Conservation (phyloP, 805 yeast species). For the Pichia membranifaciens region DNA sequence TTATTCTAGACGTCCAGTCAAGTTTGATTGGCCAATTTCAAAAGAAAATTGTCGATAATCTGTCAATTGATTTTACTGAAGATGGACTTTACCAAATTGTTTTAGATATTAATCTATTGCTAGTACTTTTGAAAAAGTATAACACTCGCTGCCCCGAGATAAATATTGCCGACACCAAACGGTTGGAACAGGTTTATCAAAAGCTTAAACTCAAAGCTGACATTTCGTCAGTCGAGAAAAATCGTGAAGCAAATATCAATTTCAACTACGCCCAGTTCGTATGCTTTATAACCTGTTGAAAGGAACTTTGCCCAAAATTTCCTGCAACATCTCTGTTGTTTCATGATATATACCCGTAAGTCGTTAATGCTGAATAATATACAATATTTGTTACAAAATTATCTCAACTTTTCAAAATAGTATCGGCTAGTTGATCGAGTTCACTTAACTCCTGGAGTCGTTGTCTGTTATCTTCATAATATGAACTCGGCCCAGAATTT, state of each 20-base stretch:
- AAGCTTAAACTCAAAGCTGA: conserved; percentile 19
- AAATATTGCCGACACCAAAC: conserved; percentile 17
- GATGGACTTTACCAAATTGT: conserved; percentile 22
- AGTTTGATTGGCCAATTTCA: conserved; percentile 21
- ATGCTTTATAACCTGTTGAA: conserved; percentile 16
- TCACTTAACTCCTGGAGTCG: conserved; percentile 17
- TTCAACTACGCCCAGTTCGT: conserved; percentile 25
- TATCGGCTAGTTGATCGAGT: conserved; percentile 24
- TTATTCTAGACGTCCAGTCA: conserved; percentile 20
- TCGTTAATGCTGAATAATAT: not conserved
- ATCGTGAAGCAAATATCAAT: conserved; percentile 18
- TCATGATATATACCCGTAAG: not conserved
- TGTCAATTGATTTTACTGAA: conserved; percentile 20
- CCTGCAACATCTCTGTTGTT: not conserved
- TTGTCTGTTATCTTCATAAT: not conserved
- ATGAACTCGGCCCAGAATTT: not conserved
- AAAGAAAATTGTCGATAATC: conserved; percentile 19
- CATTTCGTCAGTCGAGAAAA: conserved; percentile 13
- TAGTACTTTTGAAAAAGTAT: conserved; percentile 19
- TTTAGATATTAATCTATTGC: conserved; percentile 22
- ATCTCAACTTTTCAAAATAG: conserved; percentile 16
- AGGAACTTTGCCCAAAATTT: not conserved
- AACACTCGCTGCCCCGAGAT: conserved; percentile 14
- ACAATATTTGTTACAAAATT: not conserved
- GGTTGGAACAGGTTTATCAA: conserved; percentile 18